Evolutionary conservation across 768 basidiomycete genomes (phyloP), one percentile per base, ranked within the genome.

Genomic region (Mrakia blollopis): DNA sequence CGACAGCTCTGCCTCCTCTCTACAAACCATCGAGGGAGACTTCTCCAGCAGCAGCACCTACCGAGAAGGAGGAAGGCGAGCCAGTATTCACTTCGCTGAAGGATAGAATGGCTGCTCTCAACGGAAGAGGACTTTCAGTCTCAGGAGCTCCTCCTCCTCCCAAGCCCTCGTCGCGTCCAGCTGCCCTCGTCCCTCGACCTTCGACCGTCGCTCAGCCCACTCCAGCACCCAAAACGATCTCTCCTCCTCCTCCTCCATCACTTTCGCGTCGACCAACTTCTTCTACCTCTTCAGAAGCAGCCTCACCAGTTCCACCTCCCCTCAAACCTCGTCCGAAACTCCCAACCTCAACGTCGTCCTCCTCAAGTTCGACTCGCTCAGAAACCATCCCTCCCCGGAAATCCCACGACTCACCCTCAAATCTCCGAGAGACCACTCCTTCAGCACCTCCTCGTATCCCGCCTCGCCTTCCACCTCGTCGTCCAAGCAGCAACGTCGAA

Each of bases 291-390:
- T 21, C 65, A 0, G 65, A 39, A 0, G 21, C 35, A 23, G 18
- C 37, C 11, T 68, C 65, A 10, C 39, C 39, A 11, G 25, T 7
- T 1, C 65, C 65, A 21, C 65, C 65, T 39, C 65, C 39, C 11
- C 65, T 68, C 65, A 68, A 68, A 39, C 65, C 65, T 41, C 65
- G 65, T n/a, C 65, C 65, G 25, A 68, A 68, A n/a, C 65, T 68
- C 13, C 65, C n/a, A 3, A 1, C 65, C 14, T 44, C 65, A 25
- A 68, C 11, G 35, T 68, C 65, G 13, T 37, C 65, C 21, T 23
- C 37, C 0, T 68, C 65, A 13, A n/a, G 21, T 11, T n/a, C 63
- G 32, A 28, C 25, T 61, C 60, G 60, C 2, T 61, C 62, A 14
- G 62, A 63, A 35, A 30, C 62, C 35, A 14, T 63, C 62, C 28